A percentile compares a stretch with the other conserved stretches of the same genome.
Conservation (phyloP, 345 rosid species). For the Hibiscus syriacus region DNA sequence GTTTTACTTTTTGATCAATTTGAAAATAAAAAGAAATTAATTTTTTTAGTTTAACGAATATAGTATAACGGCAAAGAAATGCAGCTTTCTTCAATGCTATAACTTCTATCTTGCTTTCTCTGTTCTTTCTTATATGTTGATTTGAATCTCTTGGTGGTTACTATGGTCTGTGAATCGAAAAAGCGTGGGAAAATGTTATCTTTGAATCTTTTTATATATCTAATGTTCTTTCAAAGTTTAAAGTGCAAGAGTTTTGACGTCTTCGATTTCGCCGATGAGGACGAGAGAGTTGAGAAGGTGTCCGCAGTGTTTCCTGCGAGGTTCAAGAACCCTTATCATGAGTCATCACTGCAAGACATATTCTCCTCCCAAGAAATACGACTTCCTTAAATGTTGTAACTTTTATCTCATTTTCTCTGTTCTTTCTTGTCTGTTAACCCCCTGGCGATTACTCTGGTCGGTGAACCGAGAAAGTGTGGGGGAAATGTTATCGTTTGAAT, state of each 20-base stretch:
- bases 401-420: not conserved
- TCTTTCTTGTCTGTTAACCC: too few species aligned
- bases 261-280: too few species aligned
- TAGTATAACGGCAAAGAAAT: too few species aligned
- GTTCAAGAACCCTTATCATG: constrained; percentile 8
- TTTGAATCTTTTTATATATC: not conserved
- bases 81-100: constrained; percentile 29
- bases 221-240: not conserved
- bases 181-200: too few species aligned
- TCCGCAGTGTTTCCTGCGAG: constrained; percentile 23
- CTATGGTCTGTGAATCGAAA: too few species aligned
- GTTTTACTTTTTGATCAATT: too few species aligned
- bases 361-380: constrained; percentile 24
- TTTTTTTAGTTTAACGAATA: too few species aligned
- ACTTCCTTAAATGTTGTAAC: constrained; percentile 25
- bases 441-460: not conserved
- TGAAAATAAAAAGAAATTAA: too few species aligned
- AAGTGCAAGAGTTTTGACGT: too few species aligned
- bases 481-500: not conserved
- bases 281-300: too few species aligned
- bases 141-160: not conserved
- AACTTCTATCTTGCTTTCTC: not conserved
- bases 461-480: too few species aligned
- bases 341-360: not conserved
- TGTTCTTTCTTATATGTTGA: too few species aligned